Percentiles rank a stretch among this genome's conserved stretches.
These are phyloP conservation scores for Alternaria ventricosa DNA, from an alignment of 2,329 filamentous ascomycete genomes.

Conservation along the genomic window DNA sequence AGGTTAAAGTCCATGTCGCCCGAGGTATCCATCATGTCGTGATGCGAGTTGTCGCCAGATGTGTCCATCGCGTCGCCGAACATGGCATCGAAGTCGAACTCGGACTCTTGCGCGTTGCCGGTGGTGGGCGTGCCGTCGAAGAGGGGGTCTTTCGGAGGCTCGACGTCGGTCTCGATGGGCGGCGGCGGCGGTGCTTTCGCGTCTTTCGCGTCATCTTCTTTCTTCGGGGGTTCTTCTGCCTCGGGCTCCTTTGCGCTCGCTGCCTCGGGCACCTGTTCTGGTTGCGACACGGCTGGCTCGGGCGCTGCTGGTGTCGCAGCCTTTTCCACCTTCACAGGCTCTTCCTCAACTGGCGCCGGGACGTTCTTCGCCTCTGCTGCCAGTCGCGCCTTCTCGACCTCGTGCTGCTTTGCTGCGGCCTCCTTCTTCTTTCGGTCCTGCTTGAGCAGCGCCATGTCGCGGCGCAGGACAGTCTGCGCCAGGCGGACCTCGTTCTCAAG, in stretches of 20 bases:
- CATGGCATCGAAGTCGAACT: constrained; percentile 50
- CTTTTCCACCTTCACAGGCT: constrained; percentile 21
- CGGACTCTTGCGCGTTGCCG: constrained; percentile 39
- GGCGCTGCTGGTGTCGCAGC: constrained; percentile 15
- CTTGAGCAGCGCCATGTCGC: constrained; percentile 47
- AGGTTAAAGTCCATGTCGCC: constrained; percentile 43
- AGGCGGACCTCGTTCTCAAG: constrained; percentile 55
- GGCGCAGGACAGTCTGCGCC: constrained; percentile 43
- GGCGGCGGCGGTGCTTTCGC: constrained; percentile 1
- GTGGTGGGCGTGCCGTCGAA: constrained; percentile 41
- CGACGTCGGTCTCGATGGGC: constrained; percentile 23
- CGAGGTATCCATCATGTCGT: constrained; percentile 36
- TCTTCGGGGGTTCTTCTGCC: constrained; percentile 12
- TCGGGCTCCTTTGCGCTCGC: constrained; percentile 16
- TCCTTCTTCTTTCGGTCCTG: constrained; percentile 46
- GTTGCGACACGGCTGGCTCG: constrained; percentile 9
- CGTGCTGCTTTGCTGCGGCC: constrained; percentile 39
- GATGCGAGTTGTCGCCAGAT: constrained; percentile 20
- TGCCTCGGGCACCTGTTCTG: constrained; percentile 10
- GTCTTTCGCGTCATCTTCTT: constrained; percentile 17
- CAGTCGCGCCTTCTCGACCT: constrained; percentile 40
- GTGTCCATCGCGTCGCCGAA: constrained; percentile 43
- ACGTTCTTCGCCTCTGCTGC: constrained; percentile 35
- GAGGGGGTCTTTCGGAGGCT: constrained; percentile 33
- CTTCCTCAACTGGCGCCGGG: constrained; percentile 10